Conservation (phyloP, 2,329 filamentous ascomycete genomes). For the Xylariomycetidae sp. region DNA sequence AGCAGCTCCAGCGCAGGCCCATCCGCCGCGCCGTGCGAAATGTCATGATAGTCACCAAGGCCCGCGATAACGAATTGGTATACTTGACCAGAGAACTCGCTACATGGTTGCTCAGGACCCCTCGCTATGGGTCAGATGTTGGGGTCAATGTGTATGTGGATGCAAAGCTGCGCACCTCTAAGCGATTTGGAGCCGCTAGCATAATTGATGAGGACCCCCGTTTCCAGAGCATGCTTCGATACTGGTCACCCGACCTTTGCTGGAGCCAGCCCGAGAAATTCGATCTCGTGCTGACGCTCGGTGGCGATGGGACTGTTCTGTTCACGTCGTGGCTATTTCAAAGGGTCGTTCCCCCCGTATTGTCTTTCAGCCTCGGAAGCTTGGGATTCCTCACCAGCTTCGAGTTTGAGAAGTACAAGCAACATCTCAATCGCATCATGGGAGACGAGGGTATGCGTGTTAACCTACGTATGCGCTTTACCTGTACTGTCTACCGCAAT, state of each 20-base stretch:
- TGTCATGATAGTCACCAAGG: slow-evolving; percentile 98
- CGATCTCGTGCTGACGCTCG: slow-evolving; percentile 84
- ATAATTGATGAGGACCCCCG: slow-evolving; percentile 70
- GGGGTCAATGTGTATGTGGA: slow-evolving; percentile 98
- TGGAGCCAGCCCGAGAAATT: slow-evolving; percentile 93
- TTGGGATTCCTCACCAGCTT: slow-evolving; percentile 88
- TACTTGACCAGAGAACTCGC: slow-evolving; percentile 82
- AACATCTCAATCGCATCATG: slow-evolving; percentile 85
- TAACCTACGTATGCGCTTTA: slow-evolving; percentile 97
- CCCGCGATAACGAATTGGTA: slow-evolving; percentile 89
- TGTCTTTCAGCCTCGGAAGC: slow-evolving; percentile 80
- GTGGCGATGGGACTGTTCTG: slow-evolving; percentile 80
- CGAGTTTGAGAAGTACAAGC: slow-evolving; percentile 81
- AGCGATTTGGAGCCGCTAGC: slow-evolving; percentile 75
- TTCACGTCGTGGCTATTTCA: slow-evolving; percentile 94
- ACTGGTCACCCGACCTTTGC: slow-evolving; percentile 95
- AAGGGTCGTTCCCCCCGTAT: slow-evolving; percentile 76
- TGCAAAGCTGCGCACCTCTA: slow-evolving; percentile 82
- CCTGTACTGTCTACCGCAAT: slow-evolving; percentile 88
- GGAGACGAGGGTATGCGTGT: slow-evolving; percentile 94
- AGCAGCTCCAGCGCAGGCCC: slow-evolving; percentile 86
- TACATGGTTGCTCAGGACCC: slow-evolving; percentile 82
- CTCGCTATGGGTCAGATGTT: slow-evolving; percentile 82
- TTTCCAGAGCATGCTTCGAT: slow-evolving; percentile 80
- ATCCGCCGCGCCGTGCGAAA: slow-evolving; percentile 89